Conservation (phyloP, 352 stramenopile species). For the Globisporangium canariense region DNA sequence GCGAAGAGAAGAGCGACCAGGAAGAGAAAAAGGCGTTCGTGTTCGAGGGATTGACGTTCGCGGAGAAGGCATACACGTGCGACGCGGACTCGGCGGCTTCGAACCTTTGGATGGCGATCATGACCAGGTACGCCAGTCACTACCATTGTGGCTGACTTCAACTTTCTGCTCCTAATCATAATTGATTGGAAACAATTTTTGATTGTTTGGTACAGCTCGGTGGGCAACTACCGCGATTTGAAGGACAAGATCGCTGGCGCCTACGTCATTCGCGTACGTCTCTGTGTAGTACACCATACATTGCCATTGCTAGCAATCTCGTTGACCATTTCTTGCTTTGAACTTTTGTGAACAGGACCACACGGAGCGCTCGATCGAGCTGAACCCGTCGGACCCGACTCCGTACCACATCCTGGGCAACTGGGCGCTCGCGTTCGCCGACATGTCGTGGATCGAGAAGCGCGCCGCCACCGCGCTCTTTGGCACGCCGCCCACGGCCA, state of each 20-base stretch:
- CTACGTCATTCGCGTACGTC: slow-evolving; percentile 55
- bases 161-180: too few relatives aligned
- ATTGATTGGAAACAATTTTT: not conserved
- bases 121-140: slow-evolving; percentile 34
- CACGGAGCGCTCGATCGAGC: slow-evolving; percentile 64
- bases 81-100: slow-evolving; percentile 43
- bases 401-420: slow-evolving; percentile 71
- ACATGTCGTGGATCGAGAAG: slow-evolving; percentile 79
- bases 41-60: slow-evolving; percentile 47
- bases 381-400: slow-evolving; percentile 58
- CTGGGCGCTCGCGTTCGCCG: slow-evolving; percentile 75
- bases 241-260: slow-evolving; percentile 72
- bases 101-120: slow-evolving; percentile 80
- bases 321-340: not conserved
- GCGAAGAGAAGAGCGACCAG: slow-evolving; percentile 32
- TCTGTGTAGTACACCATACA: not conserved
- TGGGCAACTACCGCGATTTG: slow-evolving; percentile 58
- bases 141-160: too few relatives aligned
- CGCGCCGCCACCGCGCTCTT: slow-evolving; percentile 63
- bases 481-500: slow-evolving; percentile 45
- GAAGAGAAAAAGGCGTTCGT: slow-evolving; percentile 59
- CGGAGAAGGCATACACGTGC: slow-evolving; percentile 47
- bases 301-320: not conserved
- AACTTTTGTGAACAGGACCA: slow-evolving; percentile 32
- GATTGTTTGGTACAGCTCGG: slow-evolving; percentile 22